phyloP scores from a whole-genome alignment of 2,329 filamentous ascomycete species.

The Botryotinia narcissicola region DNA sequence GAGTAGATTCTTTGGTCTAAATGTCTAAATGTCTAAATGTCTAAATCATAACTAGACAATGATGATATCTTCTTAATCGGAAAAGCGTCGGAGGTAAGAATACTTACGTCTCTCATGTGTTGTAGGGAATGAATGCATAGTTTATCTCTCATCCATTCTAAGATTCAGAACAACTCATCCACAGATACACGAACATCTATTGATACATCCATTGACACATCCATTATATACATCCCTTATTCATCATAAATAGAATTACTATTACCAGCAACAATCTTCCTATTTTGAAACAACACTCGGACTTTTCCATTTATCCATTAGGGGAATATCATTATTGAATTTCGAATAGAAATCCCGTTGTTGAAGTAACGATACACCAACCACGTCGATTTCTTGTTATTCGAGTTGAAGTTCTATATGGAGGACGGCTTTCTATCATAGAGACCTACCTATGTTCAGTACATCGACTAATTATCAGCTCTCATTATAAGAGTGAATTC shows the following conservation, averaged over 20 bases:
- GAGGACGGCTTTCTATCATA: neutral
- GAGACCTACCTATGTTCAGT: neutral
- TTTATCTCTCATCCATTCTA: neutral
- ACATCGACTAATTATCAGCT: neutral
- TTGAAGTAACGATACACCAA: neutral
- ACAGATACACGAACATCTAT: neutral
- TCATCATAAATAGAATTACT: neutral
- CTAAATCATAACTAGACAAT: neutral
- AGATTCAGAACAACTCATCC: neutral
- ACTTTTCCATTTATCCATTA: constrained; percentile 12
- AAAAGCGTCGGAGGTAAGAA: neutral
- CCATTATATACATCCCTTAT: neutral
- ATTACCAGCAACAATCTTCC: neutral
- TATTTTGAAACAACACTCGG: constrained; percentile 1
- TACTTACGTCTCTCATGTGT: neutral
- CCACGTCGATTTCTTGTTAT: neutral
- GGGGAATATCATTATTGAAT: neutral
- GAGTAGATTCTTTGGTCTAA: neutral
- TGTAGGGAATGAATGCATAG: neutral
- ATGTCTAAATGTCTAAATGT: neutral
- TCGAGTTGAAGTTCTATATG: neutral
- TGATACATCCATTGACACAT: neutral
- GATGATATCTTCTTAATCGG: neutral
- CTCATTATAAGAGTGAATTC: neutral
- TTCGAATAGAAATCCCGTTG: neutral